Percentiles rank a stretch among this genome's conserved stretches.
Evolutionary conservation across 192 early-diverging fungal species (phyloP).

Genomic region (Podila epicladia): DNA sequence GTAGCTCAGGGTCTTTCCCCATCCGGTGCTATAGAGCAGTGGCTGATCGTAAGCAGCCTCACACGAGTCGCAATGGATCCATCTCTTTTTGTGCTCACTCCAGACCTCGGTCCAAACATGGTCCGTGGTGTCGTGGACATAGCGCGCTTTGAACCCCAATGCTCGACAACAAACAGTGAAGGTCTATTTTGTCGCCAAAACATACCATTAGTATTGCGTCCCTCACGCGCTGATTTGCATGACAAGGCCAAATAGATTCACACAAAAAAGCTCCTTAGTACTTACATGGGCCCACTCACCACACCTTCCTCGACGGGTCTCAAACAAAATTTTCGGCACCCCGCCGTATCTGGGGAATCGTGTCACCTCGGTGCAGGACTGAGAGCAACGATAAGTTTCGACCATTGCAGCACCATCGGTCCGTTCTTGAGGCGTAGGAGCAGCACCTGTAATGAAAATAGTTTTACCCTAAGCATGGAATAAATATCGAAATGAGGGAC

Average conservation of each 20-base stretch:
- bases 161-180: conserved; percentile 63
- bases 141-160: conserved; percentile 57
- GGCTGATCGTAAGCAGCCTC: conserved; percentile 69
- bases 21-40: conserved; percentile 61
- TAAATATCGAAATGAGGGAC: neutral
- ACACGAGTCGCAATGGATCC: conserved; percentile 65
- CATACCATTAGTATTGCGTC: neutral
- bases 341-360: conserved; percentile 65
- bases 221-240: no score
- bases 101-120: conserved; percentile 69
- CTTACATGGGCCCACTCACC: conserved; percentile 69
- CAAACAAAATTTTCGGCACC: conserved; percentile 49
- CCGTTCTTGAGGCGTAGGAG: conserved; percentile 53
- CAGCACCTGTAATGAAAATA: neutral
- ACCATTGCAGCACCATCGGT: conserved; percentile 49
- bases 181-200: conserved; percentile 33
- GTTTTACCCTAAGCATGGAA: conserved; percentile 32
- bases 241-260: no score
- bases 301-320: conserved; percentile 59
- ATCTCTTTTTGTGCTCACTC: conserved; percentile 57
- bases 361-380: conserved; percentile 39
- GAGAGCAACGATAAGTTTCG: conserved; percentile 53
- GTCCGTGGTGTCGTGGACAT: conserved; percentile 60
- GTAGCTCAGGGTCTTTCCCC: conserved; percentile 60
- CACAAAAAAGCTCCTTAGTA: neutral